Percentiles rank a stretch among this genome's conserved stretches.
Evolutionary conservation across 2,329 filamentous ascomycete species (phyloP).

Genomic region (Colletotrichum trifolii): DNA sequence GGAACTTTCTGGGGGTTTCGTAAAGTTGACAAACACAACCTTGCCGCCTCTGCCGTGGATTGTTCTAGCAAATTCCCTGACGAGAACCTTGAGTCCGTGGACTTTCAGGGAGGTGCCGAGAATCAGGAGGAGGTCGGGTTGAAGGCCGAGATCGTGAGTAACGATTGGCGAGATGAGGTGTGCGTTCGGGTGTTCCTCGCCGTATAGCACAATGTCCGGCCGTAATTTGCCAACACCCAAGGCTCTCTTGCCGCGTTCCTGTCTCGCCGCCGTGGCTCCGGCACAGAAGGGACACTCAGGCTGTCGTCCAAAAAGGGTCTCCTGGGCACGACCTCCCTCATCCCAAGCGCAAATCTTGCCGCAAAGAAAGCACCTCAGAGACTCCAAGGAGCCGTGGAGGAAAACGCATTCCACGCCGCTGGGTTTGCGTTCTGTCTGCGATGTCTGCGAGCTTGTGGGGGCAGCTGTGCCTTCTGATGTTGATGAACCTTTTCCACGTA

Average conservation of each 20-base stretch:
- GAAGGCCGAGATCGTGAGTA: constrained; percentile 72
- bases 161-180: constrained; percentile 76
- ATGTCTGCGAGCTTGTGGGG: not conserved
- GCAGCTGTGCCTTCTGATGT: not conserved
- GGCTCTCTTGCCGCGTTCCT: constrained; percentile 74
- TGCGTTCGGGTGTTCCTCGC: constrained; percentile 77
- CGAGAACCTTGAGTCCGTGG: constrained; percentile 77
- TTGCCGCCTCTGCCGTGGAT: constrained; percentile 75
- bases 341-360: constrained; percentile 70
- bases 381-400: constrained; percentile 75
- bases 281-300: constrained; percentile 75
- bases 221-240: constrained; percentile 75
- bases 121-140: constrained; percentile 75
- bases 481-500: not conserved
- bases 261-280: constrained; percentile 69
- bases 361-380: constrained; percentile 73
- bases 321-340: constrained; percentile 62
- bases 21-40: constrained; percentile 79
- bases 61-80: constrained; percentile 77
- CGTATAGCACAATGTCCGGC: constrained; percentile 80
- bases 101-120: constrained; percentile 78
- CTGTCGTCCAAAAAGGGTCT: constrained; percentile 72
- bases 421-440: constrained; percentile 16
- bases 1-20: constrained; percentile 76
- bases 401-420: constrained; percentile 73